phyloP scores from a whole-genome alignment of 352 stramenopile genomes.

The Globisporangium iwayamae region DNA sequence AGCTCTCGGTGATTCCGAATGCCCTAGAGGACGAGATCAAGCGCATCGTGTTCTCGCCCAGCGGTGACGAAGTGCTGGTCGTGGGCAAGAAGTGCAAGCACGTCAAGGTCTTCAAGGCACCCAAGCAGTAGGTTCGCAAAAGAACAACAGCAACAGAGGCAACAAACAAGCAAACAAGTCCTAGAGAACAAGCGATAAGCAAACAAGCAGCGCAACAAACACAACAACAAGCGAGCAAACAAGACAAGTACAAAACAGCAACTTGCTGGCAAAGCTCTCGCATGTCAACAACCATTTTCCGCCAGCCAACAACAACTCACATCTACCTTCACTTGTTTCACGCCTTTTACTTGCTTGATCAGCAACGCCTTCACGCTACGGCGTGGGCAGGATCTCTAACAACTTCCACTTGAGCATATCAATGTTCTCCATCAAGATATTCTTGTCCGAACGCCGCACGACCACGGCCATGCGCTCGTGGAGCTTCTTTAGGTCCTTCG shows the following conservation, averaged over 20 bases:
- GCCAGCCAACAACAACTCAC: not conserved
- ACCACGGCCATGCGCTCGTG: constrained; percentile 54
- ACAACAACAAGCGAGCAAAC: not conserved
- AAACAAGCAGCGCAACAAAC: not conserved
- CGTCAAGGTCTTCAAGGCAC: constrained; percentile 66
- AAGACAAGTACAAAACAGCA: constrained; percentile 9
- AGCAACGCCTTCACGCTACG: constrained; percentile 14
- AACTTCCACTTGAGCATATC: constrained; percentile 71
- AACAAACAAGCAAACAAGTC: not conserved
- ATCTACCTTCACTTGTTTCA: not conserved
- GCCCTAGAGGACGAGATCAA: constrained; percentile 66
- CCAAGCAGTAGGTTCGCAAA: constrained; percentile 22
- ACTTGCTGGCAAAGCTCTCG: constrained; percentile 5
- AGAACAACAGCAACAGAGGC: constrained; percentile 1
- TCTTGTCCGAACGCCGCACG: constrained; percentile 55
- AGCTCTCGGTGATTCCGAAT: constrained; percentile 47
- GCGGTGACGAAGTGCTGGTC: constrained; percentile 62
- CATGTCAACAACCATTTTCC: not conserved
- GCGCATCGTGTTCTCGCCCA: constrained; percentile 54
- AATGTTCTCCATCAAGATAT: constrained; percentile 62
- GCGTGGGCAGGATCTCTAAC: constrained; percentile 40
- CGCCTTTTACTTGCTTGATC: not conserved
- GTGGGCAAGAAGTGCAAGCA: constrained; percentile 62
- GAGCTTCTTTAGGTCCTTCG: constrained; percentile 21
- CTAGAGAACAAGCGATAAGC: not conserved